Conservation (phyloP, 805 yeast species). For the Starmerella potacharoeniae region DNA sequence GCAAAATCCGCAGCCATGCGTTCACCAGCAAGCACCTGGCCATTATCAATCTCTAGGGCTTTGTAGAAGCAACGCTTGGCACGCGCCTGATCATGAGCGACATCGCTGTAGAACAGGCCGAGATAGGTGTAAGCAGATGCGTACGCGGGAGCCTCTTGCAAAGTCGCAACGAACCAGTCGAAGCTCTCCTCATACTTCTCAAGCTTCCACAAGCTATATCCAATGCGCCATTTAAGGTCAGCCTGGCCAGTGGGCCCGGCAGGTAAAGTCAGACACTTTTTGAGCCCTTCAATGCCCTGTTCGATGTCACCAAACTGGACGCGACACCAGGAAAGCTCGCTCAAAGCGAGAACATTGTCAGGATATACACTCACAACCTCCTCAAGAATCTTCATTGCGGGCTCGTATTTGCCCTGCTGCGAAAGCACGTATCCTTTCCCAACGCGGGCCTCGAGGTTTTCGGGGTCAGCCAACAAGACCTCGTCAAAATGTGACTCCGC, state of each 20-base stretch:
- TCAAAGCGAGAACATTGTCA: conserved; percentile 45
- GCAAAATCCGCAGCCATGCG: conserved; percentile 63
- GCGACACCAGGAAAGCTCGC: conserved; percentile 72
- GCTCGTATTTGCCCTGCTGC: conserved; percentile 46
- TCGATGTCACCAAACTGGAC: conserved; percentile 41
- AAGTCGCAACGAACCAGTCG: conserved; percentile 41
- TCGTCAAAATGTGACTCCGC: conserved; percentile 64
- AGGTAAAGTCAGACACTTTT: conserved; percentile 39
- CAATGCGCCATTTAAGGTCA: conserved; percentile 56
- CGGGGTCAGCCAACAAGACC: conserved; percentile 39
- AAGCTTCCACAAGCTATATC: conserved; percentile 42
- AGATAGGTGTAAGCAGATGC: conserved; percentile 76
- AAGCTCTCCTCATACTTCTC: conserved; percentile 39
- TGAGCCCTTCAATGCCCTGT: conserved; percentile 36
- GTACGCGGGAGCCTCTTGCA: conserved; percentile 50
- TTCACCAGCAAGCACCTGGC: conserved; percentile 64
- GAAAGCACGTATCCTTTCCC: conserved; percentile 74
- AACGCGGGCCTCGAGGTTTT: conserved; percentile 50
- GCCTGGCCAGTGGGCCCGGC: conserved; percentile 34
- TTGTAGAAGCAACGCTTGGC: conserved; percentile 80
- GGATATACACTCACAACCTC: conserved; percentile 42
- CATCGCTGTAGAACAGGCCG: conserved; percentile 58
- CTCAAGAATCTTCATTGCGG: conserved; percentile 44
- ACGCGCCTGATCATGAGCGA: conserved; percentile 47
- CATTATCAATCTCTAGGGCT: conserved; percentile 77